Evolutionary conservation across 2,329 filamentous ascomycete genomes (phyloP).

Genomic region (Lecanicillium sp.): DNA sequence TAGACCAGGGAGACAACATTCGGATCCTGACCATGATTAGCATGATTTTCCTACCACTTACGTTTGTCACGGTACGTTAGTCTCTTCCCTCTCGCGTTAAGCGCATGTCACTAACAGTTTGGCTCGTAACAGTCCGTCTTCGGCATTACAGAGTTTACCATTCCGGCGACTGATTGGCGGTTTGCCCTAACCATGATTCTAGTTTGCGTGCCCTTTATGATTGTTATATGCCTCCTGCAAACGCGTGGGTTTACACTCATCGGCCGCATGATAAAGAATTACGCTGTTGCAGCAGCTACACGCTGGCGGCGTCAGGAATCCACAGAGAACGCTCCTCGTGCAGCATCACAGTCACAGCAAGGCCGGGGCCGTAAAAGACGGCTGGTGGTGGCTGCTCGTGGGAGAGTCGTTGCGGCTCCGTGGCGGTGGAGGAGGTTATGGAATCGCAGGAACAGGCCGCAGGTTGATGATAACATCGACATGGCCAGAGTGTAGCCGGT

Average conservation of each 20-base stretch:
- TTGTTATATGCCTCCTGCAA: conserved; percentile 38
- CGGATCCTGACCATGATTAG: conserved; percentile 52
- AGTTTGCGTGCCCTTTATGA: conserved; percentile 45
- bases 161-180: conserved; percentile 33
- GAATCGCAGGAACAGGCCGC: neutral
- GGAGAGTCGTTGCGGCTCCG: neutral
- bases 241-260: conserved; percentile 28
- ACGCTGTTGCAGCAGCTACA: neutral
- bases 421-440: conserved; percentile 6
- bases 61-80: conserved; percentile 45
- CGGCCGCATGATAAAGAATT: conserved; percentile 12
- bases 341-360: neutral
- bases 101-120: neutral
- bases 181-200: conserved; percentile 56
- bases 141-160: conserved; percentile 41
- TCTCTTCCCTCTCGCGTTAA: neutral
- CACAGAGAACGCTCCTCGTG: conserved; percentile 1
- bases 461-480: conserved; percentile 4
- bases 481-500: too few species aligned
- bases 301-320: neutral
- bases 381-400: conserved; percentile 8
- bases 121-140: conserved; percentile 36
- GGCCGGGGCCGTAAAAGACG: conserved; percentile 12
- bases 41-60: conserved; percentile 54
- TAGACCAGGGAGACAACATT: conserved; percentile 58